Evolutionary conservation across 441 rosid genomes (phyloP), one percentile per base, ranked within the genome.

Genomic region (Brassica balearica): DNA sequence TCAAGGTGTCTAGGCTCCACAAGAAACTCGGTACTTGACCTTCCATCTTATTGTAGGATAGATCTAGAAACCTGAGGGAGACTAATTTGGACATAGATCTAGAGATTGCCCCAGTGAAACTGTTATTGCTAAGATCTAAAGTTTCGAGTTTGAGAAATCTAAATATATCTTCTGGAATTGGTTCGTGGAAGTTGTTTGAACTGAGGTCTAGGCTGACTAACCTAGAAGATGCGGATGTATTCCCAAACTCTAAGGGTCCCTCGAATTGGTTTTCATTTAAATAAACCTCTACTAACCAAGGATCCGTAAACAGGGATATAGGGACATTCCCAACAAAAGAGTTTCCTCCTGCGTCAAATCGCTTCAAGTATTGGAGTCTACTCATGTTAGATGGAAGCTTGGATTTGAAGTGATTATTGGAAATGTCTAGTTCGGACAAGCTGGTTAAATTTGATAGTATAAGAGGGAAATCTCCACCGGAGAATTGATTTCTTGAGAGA

Each of bases 11-110:
- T 5, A 48, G 1, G 0, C 56, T n/a, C 56, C 17, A 48, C 56
- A n/a, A 48, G 56, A 48, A 48, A 48, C 32, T 11, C 0, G 71
- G 34, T 43, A 67, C 12, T 43, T 46, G 59, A 67, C 71, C 71
- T 20, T 67, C 14, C n/a, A 34, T 2, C 8, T 34, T 65, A 36
- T 65, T 65, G 8, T 65, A 15, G 2, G 69, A 65, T 0, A 65
- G 25, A 12, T 65, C 14, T 5, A 20, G 48, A n/a, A n/a, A n/a
- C n/a, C 3, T 23, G 1, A 64, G 46, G 17, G 38, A 14, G 11
- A 8, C n/a, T 64, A 15, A 6, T 29, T 64, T 1, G 15, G 6
- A 4, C 7, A 46, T 46, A 12, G 70, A 66, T 11, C 3, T 0
- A 0, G 10, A 10, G 56, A 71, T 9, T 19, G 2, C 0, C 1